Conservation (phyloP, 2,329 filamentous ascomycete genomes). For the Meredithiella fracta region DNA sequence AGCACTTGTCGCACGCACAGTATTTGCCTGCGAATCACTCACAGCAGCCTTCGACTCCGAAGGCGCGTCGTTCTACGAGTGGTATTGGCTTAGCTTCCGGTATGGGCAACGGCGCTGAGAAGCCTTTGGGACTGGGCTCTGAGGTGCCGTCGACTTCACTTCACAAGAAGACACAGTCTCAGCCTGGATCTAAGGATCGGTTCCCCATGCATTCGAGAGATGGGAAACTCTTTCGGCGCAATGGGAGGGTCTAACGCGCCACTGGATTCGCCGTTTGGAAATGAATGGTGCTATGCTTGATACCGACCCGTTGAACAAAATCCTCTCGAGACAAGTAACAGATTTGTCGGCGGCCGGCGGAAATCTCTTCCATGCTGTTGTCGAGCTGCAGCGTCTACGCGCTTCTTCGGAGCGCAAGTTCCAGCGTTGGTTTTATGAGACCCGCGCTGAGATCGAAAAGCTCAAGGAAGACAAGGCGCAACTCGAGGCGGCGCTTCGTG, state of each 20-base stretch:
- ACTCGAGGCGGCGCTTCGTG: constrained; percentile 57
- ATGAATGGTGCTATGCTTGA: constrained; percentile 77
- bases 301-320: constrained; percentile 65
- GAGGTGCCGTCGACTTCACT: constrained; percentile 17
- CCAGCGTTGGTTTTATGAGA: constrained; percentile 97
- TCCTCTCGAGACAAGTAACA: constrained; percentile 84
- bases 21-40: constrained; percentile 14
- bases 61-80: background rate
- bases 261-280: constrained; percentile 89
- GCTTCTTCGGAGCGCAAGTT: constrained; percentile 96
- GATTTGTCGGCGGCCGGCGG: constrained; percentile 94
- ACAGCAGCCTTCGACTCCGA: constrained; percentile 15
- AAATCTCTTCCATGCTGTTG: constrained; percentile 93
- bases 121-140: constrained; percentile 10
- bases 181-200: constrained; percentile 31
- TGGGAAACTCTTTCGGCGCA: constrained; percentile 96
- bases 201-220: constrained; percentile 96
- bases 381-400: constrained; percentile 82
- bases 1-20: constrained; percentile 15
- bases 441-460: constrained; percentile 71
- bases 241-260: constrained; percentile 93
- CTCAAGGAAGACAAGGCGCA: constrained; percentile 67
- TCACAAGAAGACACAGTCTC: constrained; percentile 20
- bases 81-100: background rate
- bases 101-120: constrained; percentile 17